Base-by-base conservation (phyloP, 2,329 filamentous ascomycete species). In the Byssochlamys sp. region DNA sequence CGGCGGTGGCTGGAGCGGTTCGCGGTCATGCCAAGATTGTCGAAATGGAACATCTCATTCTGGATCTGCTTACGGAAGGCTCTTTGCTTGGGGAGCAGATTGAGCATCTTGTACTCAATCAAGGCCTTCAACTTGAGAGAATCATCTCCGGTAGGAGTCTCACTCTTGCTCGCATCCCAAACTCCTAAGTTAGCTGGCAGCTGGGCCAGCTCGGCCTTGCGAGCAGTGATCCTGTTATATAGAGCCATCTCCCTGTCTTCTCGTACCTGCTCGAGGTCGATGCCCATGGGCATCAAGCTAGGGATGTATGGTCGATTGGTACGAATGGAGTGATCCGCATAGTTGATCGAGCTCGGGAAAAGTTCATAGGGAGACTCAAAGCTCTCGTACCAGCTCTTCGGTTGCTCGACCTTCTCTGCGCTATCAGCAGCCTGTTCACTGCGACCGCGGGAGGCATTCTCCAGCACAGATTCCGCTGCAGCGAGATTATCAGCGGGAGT, bases 21-120 rank as follows among this genome's bases (percentile, higher is more conserved):
- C 0, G 91, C 92, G 1, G 92, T 96, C 89, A 96, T 96, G 51
- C 91, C 92, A 28, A 97, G 83, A 66, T 96, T 97, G 69, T 97
- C 91, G 59, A 92, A 95, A 68, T 95, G 87, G 71, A 96, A 86
- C 87, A 99, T 95, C 69, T 95, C 89, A 55, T 89, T 86, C 56
- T 90, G 89, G 62, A 99, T 87, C 71, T 88, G 88, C 65, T 94
- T 89, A 58, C 95, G 87, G 65, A 99, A 78, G 9, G 87, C 83
- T 53, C 89, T 86, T 71, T 99, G 94, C 74, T 95, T 95, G 0
- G 89, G 86, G 55, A 96, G 86, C n/a, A 96, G 77, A 54, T 85
- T 86, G 35, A 97, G 80, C 69, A 89, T 89, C 80, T 96, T 97
- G 79, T 95, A 90, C 77, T 99, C 94, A 58, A 99, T 96, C 63